These are phyloP conservation scores for Penicillium sp. DNA, from an alignment of 2,329 filamentous ascomycete species.

Conservation along the genomic window DNA sequence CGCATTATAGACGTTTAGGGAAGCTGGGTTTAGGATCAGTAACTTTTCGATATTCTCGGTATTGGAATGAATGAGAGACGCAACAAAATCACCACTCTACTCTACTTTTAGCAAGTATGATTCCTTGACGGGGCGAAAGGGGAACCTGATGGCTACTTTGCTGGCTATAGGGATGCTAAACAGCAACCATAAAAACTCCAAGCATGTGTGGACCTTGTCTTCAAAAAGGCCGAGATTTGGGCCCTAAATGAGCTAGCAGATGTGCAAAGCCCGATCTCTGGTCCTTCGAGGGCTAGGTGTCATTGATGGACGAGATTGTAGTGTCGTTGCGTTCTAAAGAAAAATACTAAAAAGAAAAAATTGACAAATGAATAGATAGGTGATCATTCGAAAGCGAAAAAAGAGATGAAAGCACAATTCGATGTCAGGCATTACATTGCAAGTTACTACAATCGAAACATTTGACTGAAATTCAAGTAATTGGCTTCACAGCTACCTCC, in stretches of 20 bases:
- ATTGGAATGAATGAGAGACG: not conserved
- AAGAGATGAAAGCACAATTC: not conserved
- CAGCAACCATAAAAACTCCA: not conserved
- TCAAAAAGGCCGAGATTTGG: conserved; percentile 17
- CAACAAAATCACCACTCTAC: not conserved
- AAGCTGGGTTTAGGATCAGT: conserved; percentile 46
- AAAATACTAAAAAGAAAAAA: too few relatives aligned
- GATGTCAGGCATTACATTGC: not conserved
- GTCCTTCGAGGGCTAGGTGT: too few relatives aligned
- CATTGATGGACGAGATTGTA: too few relatives aligned
- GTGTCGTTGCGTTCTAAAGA: not conserved
- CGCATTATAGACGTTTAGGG: conserved; percentile 58
- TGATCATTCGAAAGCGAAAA: not conserved
- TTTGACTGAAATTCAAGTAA: not conserved
- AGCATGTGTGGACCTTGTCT: conserved; percentile 17
- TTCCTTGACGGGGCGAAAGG: not conserved
- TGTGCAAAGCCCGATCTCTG: not conserved
- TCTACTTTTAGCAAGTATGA: not conserved
- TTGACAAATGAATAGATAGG: too few relatives aligned
- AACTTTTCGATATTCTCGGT: conserved; percentile 22
- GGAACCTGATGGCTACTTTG: conserved; percentile 12
- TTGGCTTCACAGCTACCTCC: not conserved
- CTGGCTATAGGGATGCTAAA: conserved; percentile 12
- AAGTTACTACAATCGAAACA: not conserved
- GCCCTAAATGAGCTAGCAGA: not conserved